These are phyloP conservation scores for Solanum hybrid DNA, from an alignment of 305 asterid species.

Conservation along the genomic window DNA sequence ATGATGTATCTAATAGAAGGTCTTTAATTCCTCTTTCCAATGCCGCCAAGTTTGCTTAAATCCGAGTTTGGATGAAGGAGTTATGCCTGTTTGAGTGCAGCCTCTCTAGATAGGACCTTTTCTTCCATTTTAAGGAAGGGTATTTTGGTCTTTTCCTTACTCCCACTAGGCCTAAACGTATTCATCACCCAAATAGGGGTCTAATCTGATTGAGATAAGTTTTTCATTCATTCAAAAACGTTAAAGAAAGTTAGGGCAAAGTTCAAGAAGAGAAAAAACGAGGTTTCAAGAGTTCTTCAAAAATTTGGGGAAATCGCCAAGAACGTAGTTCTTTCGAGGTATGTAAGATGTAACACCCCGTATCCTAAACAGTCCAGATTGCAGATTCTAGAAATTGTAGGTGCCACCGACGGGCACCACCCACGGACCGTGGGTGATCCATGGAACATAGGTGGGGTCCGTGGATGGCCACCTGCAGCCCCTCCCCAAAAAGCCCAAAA, in stretches of 20 bases:
- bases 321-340: no score
- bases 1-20: background rate
- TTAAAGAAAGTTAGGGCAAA: background rate
- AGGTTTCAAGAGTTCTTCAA: background rate
- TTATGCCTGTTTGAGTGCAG: background rate
- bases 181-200: background rate
- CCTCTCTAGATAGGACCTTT: background rate
- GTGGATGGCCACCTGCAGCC: background rate
- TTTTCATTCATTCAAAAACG: background rate
- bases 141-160: background rate
- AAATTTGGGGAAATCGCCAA: background rate
- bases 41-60: background rate
- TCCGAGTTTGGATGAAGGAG: background rate
- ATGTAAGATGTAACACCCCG: no score
- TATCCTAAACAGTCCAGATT: background rate
- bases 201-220: background rate
- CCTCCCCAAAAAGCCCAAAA: background rate
- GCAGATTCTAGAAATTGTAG: no score
- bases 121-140: background rate
- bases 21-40: background rate
- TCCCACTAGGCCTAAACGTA: background rate
- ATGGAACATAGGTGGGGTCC: background rate
- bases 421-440: background rate
- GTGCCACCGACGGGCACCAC: background rate
- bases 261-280: background rate